Evolutionary conservation across 2,329 filamentous ascomycete genomes (phyloP).

Genomic region (Fusarium foetens): DNA sequence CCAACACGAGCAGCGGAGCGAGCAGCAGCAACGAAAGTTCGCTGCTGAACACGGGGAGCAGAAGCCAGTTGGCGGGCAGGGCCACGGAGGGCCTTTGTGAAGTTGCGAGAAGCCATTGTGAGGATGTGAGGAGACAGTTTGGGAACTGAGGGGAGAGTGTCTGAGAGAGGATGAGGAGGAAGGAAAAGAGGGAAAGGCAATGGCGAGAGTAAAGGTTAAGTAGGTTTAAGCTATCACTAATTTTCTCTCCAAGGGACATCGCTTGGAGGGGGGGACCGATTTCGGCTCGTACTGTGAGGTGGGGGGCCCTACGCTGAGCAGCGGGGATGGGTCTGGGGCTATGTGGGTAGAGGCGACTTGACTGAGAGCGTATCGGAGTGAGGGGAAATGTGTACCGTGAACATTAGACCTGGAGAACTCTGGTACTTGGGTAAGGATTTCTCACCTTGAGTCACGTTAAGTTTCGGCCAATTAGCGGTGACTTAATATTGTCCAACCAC

Average conservation of each 20-base stretch:
- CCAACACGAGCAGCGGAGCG: slow-evolving; percentile 65
- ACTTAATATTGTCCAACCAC: slow-evolving; percentile 14
- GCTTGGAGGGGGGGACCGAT: slow-evolving; percentile 37
- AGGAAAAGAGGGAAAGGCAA: slow-evolving; percentile 25
- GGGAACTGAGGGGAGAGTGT: slow-evolving; percentile 38
- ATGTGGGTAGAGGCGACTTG: slow-evolving; percentile 17
- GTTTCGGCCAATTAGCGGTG: slow-evolving; percentile 24
- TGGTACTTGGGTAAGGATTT: slow-evolving; percentile 15
- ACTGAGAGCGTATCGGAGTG: background rate
- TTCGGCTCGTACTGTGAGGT: slow-evolving; percentile 40
- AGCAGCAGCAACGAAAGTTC: slow-evolving; percentile 71
- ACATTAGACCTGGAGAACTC: slow-evolving; percentile 18
- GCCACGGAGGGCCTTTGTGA: slow-evolving; percentile 74
- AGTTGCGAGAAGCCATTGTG: slow-evolving; percentile 81
- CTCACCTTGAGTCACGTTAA: slow-evolving; percentile 27
- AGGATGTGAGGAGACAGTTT: slow-evolving; percentile 40
- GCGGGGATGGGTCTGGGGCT: slow-evolving; percentile 36
- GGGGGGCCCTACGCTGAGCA: slow-evolving; percentile 30
- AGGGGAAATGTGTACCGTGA: background rate
- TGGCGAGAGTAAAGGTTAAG: slow-evolving; percentile 43
- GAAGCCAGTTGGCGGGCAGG: slow-evolving; percentile 70
- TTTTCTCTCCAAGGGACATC: slow-evolving; percentile 31
- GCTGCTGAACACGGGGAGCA: slow-evolving; percentile 67
- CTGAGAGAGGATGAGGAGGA: slow-evolving; percentile 45
- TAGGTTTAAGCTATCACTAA: slow-evolving; percentile 34